Conservation (phyloP, 306 rosid species). For the Gillenia trifoliata region DNA sequence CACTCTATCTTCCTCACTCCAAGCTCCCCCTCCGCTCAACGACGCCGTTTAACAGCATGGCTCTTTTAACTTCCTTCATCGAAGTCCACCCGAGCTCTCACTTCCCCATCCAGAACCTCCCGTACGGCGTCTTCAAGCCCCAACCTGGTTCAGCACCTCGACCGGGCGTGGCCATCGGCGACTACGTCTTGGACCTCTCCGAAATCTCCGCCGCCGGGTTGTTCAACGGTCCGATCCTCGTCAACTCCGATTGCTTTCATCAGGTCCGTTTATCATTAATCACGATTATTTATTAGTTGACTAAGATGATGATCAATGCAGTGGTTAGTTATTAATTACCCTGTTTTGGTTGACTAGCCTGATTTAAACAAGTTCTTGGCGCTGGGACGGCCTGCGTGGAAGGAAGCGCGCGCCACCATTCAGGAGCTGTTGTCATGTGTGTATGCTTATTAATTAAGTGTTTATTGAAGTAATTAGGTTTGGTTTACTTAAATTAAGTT, state of each 20-base stretch:
- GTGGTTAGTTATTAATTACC: slow-evolving; percentile 12
- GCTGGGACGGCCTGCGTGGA: slow-evolving; percentile 93
- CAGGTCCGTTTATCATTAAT: slow-evolving; percentile 41
- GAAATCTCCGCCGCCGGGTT: slow-evolving; percentile 65
- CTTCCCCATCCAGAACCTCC: slow-evolving; percentile 88
- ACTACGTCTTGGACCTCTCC: slow-evolving; percentile 75
- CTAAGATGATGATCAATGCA: background rate
- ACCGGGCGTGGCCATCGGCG: slow-evolving; percentile 86
- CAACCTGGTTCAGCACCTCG: slow-evolving; percentile 47
- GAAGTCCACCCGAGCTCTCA: slow-evolving; percentile 66
- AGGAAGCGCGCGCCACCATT: slow-evolving; percentile 88
- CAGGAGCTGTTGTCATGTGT: slow-evolving; percentile 80
- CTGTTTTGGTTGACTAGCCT: slow-evolving; percentile 37
- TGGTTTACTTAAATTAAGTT: background rate
- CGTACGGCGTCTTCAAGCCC: slow-evolving; percentile 78
- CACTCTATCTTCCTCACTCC: background rate
- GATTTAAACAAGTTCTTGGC: slow-evolving; percentile 84
- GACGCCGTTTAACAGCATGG: slow-evolving; percentile 24
- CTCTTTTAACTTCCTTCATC: slow-evolving; percentile 56
- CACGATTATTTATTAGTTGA: background rate
- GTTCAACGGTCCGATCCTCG: slow-evolving; percentile 76
- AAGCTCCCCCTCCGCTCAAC: background rate
- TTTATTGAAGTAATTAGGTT: background rate
- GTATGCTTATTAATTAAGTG: slow-evolving; percentile 15
- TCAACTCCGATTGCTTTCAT: slow-evolving; percentile 63